Evolutionary conservation across 106 monocot genomes (phyloP), one percentile per base, ranked within the genome.

Genomic region (Acorus gramineus): DNA sequence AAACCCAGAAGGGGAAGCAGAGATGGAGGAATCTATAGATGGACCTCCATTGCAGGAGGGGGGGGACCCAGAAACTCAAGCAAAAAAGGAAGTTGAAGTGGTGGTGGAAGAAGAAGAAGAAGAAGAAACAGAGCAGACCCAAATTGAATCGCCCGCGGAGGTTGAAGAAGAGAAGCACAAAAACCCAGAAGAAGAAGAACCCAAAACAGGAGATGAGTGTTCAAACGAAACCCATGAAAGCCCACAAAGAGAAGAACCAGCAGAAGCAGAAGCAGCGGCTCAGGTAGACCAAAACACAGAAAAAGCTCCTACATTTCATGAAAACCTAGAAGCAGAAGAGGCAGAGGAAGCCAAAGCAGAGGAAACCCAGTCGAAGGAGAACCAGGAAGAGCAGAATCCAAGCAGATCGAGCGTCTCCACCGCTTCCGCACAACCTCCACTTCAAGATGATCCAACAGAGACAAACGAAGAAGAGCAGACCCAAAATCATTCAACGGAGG

Each of bases 301-400:
- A 50, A 66, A 64, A 60, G 78, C 48, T 63, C 64, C 49, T 63
- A 64, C 64, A 63, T 64, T 50, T 72, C 63, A 75, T 55, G 75
- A 80, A 6, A 70, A 66, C 49, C 66, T 83, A 42, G 68, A 44
- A 44, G 47, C 72, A 6, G 53, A 9, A 3, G 70, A 51, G 44
- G 77, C 53, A 60, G 49, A n/a, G 11, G 67, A 74, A 14, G 75
- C 69, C 66, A 60, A 66, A 2, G 66, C 68, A 13, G 50, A 63
- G 11, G 48, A 55, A 48, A 70, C 8, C 47, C 50, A 5, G 55
- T 74, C 72, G 52, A 46, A 11, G 11, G 61, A 63, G 57, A 55
- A 14, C 14, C 44, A 46, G 44, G 53, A 50, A 2, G 74, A 53
- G 45, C 50, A 8, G 11, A 67, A 14, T n/a, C 53, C 53, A 1